Evolutionary conservation across 768 basidiomycete genomes (phyloP).

Genomic region (Rossbeevera mucosa): DNA sequence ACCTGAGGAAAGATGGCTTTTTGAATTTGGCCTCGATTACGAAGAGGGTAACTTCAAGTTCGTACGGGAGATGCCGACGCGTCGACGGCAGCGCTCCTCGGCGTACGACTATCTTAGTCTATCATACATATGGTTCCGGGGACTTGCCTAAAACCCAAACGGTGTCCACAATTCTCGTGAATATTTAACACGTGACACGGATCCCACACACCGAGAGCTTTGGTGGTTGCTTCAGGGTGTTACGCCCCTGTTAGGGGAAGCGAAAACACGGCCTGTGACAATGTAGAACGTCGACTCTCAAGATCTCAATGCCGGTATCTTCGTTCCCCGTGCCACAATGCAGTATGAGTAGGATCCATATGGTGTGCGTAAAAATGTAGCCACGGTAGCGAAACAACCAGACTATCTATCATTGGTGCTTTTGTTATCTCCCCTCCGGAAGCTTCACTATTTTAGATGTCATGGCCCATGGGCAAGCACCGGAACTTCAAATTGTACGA

Average conservation of each 20-base stretch:
- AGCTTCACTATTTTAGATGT: background rate
- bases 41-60: too few relatives aligned
- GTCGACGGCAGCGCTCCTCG: too few relatives aligned
- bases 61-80: too few relatives aligned
- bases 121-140: too few relatives aligned
- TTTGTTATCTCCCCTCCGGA: background rate
- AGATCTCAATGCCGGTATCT: background rate
- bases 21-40: too few relatives aligned
- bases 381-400: background rate
- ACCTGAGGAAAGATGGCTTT: conserved; percentile 66
- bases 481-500: background rate
- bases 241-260: too few relatives aligned
- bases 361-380: background rate
- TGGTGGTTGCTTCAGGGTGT: background rate
- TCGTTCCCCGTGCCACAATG: background rate
- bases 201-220: background rate
- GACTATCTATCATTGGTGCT: background rate
- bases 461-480: background rate
- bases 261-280: background rate
- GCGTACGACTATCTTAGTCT: too few relatives aligned
- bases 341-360: background rate
- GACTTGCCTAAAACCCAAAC: background rate
- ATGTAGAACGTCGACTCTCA: background rate
- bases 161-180: background rate
- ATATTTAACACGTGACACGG: background rate